Conservation (phyloP, 768 basidiomycete genomes). For the Tulasnella sp. region DNA sequence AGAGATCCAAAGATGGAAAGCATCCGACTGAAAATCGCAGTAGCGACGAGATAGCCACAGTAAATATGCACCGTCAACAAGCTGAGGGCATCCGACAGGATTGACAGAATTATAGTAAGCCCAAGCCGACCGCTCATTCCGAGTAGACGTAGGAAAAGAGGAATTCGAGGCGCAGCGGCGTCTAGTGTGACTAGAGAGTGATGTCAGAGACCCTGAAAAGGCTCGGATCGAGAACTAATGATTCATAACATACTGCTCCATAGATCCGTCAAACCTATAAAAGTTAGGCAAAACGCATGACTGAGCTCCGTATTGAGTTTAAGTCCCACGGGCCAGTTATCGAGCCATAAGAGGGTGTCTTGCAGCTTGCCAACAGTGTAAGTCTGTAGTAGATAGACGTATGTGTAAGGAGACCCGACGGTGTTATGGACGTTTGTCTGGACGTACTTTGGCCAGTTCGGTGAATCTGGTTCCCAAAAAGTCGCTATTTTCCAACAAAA, state of each 20-base stretch:
- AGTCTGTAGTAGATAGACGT: slow-evolving; percentile 17
- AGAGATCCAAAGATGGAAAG: slow-evolving; percentile 50
- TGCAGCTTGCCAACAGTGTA: slow-evolving; percentile 40
- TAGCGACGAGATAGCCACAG: slow-evolving; percentile 52
- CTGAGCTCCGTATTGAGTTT: slow-evolving; percentile 96
- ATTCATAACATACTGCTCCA: slow-evolving; percentile 60
- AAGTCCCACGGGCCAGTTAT: slow-evolving; percentile 91
- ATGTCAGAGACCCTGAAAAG: too few species aligned
- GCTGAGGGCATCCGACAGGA: slow-evolving; percentile 53
- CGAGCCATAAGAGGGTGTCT: slow-evolving; percentile 62
- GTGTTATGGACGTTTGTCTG: background rate
- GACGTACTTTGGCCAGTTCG: slow-evolving; percentile 31
- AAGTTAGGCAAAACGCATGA: slow-evolving; percentile 62
- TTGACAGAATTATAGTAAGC: slow-evolving; percentile 51
- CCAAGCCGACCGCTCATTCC: slow-evolving; percentile 23
- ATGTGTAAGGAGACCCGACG: background rate
- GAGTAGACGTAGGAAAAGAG: slow-evolving; percentile 12
- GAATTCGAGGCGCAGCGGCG: slow-evolving; percentile 24
- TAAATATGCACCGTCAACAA: slow-evolving; percentile 63
- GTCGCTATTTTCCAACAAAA: slow-evolving; percentile 55
- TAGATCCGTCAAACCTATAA: slow-evolving; percentile 48
- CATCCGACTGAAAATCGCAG: slow-evolving; percentile 48
- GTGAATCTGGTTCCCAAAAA: slow-evolving; percentile 33
- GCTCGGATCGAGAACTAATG: background rate
- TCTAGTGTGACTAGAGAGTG: slow-evolving; percentile 20